Evolutionary conservation across 768 basidiomycete genomes (phyloP).

Genomic region (Xanthoconium purpureum): DNA sequence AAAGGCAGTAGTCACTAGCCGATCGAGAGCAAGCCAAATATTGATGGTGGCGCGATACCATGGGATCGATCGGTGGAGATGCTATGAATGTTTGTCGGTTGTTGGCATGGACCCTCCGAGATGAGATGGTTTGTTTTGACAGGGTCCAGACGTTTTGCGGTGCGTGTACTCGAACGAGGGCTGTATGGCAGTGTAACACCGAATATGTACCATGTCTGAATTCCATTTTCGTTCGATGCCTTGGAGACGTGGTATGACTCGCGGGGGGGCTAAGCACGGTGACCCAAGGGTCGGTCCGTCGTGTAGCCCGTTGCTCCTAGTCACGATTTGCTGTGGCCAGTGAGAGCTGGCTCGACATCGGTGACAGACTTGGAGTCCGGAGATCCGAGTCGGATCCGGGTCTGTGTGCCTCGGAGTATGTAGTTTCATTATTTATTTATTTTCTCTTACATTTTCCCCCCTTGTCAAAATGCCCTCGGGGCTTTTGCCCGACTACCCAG

Average conservation of each 20-base stretch:
- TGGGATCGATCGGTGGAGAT: constrained; percentile 12
- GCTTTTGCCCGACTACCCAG: no score
- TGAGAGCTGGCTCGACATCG: no score
- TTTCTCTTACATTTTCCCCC: no score
- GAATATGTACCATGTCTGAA: not conserved
- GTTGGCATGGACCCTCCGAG: not conserved
- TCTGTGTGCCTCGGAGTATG: no score
- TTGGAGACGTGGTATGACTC: not conserved
- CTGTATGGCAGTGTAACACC: not conserved
- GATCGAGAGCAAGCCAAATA: not conserved
- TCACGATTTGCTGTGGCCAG: no score
- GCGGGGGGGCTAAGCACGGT: no score
- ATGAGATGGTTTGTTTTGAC: not conserved
- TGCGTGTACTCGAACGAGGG: not conserved
- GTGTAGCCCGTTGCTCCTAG: no score
- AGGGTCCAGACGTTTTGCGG: not conserved
- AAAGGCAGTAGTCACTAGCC: not conserved
- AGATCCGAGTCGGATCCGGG: no score
- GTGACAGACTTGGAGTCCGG: no score
- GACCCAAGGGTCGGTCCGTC: not conserved
- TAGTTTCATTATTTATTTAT: not conserved
- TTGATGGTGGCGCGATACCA: not conserved
- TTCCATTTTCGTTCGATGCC: not conserved
- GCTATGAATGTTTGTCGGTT: not conserved
- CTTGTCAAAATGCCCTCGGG: no score